These are phyloP conservation scores for Moringa oleifera DNA, from an alignment of 345 rosid genomes.

Conservation along the genomic window DNA sequence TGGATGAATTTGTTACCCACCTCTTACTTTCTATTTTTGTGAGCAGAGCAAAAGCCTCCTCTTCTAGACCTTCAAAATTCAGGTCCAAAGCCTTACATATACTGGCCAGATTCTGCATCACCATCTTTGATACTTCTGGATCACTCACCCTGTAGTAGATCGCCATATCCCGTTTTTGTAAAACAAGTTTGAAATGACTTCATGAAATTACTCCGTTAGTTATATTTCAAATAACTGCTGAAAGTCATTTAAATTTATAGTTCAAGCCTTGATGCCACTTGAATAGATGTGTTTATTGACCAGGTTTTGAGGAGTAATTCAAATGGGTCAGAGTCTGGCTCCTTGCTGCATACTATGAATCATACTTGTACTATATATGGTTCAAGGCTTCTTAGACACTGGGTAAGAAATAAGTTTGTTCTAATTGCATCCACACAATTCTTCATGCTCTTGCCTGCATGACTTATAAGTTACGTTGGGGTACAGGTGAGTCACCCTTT, in stretches of 20 bases:
- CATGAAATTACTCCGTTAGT: too few relatives aligned
- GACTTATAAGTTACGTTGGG: slow-evolving; percentile 14
- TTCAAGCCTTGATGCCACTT: slow-evolving; percentile 13
- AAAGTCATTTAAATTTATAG: neutral
- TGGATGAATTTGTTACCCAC: too few relatives aligned
- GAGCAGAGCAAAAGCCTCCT: too few relatives aligned
- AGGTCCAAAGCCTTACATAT: too few relatives aligned
- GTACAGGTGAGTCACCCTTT: slow-evolving; percentile 90
- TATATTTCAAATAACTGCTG: too few relatives aligned
- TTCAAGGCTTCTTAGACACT: slow-evolving; percentile 82
- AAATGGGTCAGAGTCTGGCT: slow-evolving; percentile 78
- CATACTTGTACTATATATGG: slow-evolving; percentile 76
- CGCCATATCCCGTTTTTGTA: too few relatives aligned
- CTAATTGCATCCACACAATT: slow-evolving; percentile 5
- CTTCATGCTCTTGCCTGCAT: neutral
- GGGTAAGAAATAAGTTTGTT: slow-evolving; percentile 52
- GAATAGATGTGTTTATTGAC: slow-evolving; percentile 11
- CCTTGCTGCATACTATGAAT: slow-evolving; percentile 70
- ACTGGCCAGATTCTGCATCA: too few relatives aligned
- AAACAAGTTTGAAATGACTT: too few relatives aligned
- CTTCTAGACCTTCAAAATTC: too few relatives aligned
- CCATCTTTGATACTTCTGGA: too few relatives aligned
- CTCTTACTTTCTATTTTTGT: too few relatives aligned
- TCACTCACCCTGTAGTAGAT: too few relatives aligned
- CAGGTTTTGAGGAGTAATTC: slow-evolving; percentile 79